Evolutionary conservation across 305 asterid species (phyloP).

Genomic region (Ilex paraguariensis): DNA sequence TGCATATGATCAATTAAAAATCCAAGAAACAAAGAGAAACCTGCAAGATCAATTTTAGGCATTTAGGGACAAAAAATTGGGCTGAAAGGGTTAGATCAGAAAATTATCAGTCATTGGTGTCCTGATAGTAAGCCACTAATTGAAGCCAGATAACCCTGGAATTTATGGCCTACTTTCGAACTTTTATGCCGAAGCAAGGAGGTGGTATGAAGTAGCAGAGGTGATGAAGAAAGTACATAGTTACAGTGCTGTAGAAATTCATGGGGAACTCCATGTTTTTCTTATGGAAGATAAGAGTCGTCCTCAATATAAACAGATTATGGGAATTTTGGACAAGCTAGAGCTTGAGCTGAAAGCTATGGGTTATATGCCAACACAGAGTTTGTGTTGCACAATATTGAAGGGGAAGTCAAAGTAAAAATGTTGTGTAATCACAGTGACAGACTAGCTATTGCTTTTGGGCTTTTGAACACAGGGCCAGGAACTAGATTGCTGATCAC

Average conservation of each 20-base stretch:
- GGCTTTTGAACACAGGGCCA: constrained; percentile 42
- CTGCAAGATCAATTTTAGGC: constrained; percentile 28
- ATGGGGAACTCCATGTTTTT: constrained; percentile 54
- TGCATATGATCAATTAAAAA: constrained; percentile 90
- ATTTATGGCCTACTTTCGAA: constrained; percentile 57
- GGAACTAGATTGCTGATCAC: constrained; percentile 47
- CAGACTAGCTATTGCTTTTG: constrained; percentile 67
- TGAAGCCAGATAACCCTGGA: constrained; percentile 50
- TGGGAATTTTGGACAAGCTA: constrained; percentile 33
- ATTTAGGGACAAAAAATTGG: no score
- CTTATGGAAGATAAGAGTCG: constrained; percentile 55
- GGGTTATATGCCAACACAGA: constrained; percentile 46
- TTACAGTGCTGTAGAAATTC: constrained; percentile 51
- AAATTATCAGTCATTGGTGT: no score
- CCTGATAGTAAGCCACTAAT: no score
- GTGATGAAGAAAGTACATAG: constrained; percentile 62
- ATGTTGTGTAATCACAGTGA: constrained; percentile 59
- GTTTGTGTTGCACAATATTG: constrained; percentile 47
- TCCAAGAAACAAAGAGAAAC: constrained; percentile 80
- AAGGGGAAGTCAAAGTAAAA: constrained; percentile 46
- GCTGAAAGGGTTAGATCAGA: no score
- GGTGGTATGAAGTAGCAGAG: constrained; percentile 63
- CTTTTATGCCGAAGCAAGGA: constrained; percentile 60
- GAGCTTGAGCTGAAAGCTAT: constrained; percentile 48
- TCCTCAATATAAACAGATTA: constrained; percentile 40